Conservation (phyloP, 108 stramenopile genomes). For the Skeletonema potamos region DNA sequence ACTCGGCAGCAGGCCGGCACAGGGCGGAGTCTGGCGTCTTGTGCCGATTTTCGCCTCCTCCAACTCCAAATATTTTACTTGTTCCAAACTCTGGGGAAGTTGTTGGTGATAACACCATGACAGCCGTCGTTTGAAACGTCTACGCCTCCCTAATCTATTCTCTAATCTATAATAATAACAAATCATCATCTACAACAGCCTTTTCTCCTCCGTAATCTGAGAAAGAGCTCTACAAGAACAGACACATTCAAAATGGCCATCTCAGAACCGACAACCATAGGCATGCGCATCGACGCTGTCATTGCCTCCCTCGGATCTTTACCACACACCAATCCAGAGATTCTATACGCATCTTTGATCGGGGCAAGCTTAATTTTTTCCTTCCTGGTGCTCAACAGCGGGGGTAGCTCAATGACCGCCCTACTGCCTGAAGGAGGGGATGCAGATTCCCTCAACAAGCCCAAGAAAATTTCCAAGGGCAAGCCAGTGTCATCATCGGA, state of each 20-base stretch:
- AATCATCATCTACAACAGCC: too few relatives aligned
- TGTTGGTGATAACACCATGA: too few relatives aligned
- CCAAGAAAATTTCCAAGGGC: slow-evolving; percentile 10
- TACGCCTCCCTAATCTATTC: too few relatives aligned
- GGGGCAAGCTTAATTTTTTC: slow-evolving; percentile 58
- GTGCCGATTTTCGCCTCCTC: too few relatives aligned
- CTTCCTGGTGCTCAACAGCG: slow-evolving; percentile 60
- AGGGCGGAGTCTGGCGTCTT: too few relatives aligned
- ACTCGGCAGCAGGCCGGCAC: too few relatives aligned
- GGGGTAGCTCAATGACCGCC: slow-evolving; percentile 31
- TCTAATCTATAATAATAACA: too few relatives aligned
- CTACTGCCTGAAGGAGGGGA: slow-evolving; percentile 2
- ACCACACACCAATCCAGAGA: slow-evolving; percentile 45
- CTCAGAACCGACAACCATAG: slow-evolving; percentile 30
- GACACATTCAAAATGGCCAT: neutral
- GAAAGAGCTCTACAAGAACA: neutral
- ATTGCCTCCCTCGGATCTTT: slow-evolving; percentile 49
- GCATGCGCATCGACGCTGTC: slow-evolving; percentile 48
- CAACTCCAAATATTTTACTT: too few relatives aligned
- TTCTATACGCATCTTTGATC: slow-evolving; percentile 65
- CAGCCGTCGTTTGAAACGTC: too few relatives aligned
- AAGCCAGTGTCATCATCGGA: slow-evolving; percentile 1
- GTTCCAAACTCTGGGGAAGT: too few relatives aligned
- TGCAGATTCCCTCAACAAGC: slow-evolving; percentile 7
- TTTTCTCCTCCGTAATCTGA: too few relatives aligned